Conservation (phyloP, 139 green algal genomes). For the Picochlorum sp. region DNA sequence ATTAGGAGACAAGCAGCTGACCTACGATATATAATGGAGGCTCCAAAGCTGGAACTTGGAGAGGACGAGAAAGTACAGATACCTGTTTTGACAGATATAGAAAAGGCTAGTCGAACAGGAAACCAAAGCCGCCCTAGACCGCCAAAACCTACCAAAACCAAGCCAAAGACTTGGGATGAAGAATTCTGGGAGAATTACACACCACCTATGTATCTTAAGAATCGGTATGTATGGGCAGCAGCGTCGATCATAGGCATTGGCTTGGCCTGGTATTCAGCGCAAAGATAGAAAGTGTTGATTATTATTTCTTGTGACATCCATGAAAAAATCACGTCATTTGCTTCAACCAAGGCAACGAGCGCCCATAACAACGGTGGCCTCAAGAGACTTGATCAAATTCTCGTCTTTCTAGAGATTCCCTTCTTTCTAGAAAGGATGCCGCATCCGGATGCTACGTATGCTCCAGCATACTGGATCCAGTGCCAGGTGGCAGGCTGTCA, state of each 20-base stretch:
- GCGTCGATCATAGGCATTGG: conserved; percentile 11
- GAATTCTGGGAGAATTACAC: conserved; percentile 48
- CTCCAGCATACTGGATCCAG: too few relatives aligned
- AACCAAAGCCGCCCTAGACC: neutral
- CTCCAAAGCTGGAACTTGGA: conserved; percentile 55
- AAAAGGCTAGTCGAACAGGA: conserved; percentile 9
- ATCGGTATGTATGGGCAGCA: conserved; percentile 49
- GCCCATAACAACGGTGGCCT: too few relatives aligned
- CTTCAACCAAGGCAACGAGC: too few relatives aligned
- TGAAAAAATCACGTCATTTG: too few relatives aligned
- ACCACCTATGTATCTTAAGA: conserved; percentile 29
- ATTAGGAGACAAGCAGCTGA: conserved; percentile 30
- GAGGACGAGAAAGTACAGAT: conserved; percentile 66
- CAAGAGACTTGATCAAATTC: too few relatives aligned
- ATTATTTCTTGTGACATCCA: too few relatives aligned
- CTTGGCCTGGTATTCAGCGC: conserved; percentile 31
- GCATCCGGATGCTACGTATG: too few relatives aligned
- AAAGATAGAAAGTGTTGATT: too few relatives aligned
- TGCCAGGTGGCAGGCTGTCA: too few relatives aligned
- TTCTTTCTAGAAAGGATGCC: too few relatives aligned
- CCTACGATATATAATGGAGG: conserved; percentile 75
- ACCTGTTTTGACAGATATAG: conserved; percentile 48
- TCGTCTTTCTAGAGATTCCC: too few relatives aligned
- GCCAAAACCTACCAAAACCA: conserved; percentile 1
- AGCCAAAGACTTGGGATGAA: conserved; percentile 46